Base-by-base conservation (phyloP, 768 basidiomycete genomes). In the Xerocomellus amylosporus region DNA sequence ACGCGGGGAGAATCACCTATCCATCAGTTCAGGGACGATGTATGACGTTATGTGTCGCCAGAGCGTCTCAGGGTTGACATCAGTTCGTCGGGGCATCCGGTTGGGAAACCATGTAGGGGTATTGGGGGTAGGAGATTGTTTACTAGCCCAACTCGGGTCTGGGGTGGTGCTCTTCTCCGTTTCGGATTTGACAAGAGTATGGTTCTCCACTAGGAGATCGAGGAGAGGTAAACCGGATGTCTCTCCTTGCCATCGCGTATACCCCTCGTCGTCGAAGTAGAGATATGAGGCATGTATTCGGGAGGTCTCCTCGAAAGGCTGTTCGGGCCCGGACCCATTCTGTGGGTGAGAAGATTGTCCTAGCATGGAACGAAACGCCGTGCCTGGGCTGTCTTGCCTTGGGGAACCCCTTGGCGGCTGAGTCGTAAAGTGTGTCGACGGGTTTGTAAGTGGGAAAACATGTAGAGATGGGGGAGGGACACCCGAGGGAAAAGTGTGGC, bases 21-120 rank as follows among this genome's bases (percentile, higher is more conserved):
- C 93, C 92, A 97, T 95, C 49, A 96, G 77, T 64, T 94, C 92
- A 9, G 93, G 91, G 4, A 83, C 82, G 52, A 96, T 93, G 52
- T 85, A 83, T 2, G 89, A 86, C 2, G 93, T 94, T 64, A 95
- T 87, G 19, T 88, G 77, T 54, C 87, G 84, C 93, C 93, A 97
- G 5, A 91, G 73, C 9, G 83, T 83, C 72, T 94, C 91, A 10
- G 94, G 92, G 64, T 94, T 91, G 53, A 88, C 80, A 62, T 92
- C 89, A 33, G 85, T 85, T 20, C 86, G 81, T 41, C 82, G 77
- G 5, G 83, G 83, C 19, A 82, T 84, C 37, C 93, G 80, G 68
- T 93, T 86, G 0, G 93, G 93, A 74, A 96, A 95, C 87, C 88
- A 91, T 46, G 85, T 81, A 13, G 73, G 46, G 31, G 54, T 53